Evolutionary conservation across 1,284 basidiomycete genomes (phyloP).

Genomic region (Athelia psychrophila): DNA sequence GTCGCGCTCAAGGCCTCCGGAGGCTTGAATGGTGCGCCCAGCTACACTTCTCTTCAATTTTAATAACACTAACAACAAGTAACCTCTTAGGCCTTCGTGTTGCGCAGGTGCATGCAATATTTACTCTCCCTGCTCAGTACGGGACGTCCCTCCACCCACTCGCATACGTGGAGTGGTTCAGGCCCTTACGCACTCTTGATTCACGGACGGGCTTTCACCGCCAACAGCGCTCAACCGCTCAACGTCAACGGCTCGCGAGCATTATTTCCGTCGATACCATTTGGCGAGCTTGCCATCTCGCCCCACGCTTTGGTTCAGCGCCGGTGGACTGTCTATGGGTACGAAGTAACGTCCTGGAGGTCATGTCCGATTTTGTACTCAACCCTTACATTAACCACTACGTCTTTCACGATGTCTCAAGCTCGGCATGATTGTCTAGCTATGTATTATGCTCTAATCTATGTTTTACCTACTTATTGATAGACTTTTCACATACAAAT

Average conservation of each 20-base stretch:
- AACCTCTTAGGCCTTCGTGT: slow-evolving; percentile 4
- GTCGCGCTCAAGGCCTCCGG: neutral
- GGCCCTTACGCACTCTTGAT: neutral
- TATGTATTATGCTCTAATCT: no score
- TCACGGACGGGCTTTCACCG: neutral
- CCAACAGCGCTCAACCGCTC: neutral
- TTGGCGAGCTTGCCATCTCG: neutral
- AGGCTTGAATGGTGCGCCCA: neutral
- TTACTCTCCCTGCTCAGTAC: slow-evolving; percentile 8
- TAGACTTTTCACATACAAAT: no score
- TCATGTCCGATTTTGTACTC: neutral
- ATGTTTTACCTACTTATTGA: no score
- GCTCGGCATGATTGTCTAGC: no score
- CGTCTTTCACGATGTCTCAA: neutral
- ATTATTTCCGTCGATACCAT: neutral
- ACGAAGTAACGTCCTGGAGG: neutral
- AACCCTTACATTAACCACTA: neutral
- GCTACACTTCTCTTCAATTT: neutral
- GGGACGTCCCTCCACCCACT: slow-evolving; percentile 5
- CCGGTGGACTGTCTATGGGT: neutral
- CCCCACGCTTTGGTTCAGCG: neutral
- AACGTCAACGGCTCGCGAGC: neutral
- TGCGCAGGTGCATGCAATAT: slow-evolving; percentile 7
- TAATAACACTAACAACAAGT: neutral
- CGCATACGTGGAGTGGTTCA: slow-evolving; percentile 10